Percentiles rank a stretch among this genome's conserved stretches.
phyloP scores from a whole-genome alignment of 768 basidiomycete genomes.

The Mycena galopus region DNA sequence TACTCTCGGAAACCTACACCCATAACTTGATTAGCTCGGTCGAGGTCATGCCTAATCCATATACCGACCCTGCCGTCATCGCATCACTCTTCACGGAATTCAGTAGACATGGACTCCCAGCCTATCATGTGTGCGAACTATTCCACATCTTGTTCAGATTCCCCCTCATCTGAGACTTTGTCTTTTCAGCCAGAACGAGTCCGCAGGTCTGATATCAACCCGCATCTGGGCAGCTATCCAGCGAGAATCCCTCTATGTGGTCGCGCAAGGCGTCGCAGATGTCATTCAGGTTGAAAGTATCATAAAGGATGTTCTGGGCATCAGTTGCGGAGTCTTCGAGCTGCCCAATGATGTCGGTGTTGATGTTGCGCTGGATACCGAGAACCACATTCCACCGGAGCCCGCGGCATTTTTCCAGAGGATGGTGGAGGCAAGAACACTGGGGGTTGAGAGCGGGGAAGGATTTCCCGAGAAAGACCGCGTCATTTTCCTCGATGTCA shows the following conservation, averaged over 20 bases:
- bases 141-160: too few species aligned
- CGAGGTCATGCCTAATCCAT: conserved; percentile 29
- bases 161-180: neutral
- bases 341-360: conserved; percentile 31
- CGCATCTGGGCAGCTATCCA: conserved; percentile 34
- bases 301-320: conserved; percentile 34
- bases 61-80: conserved; percentile 27
- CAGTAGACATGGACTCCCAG: conserved; percentile 22
- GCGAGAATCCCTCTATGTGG: conserved; percentile 28
- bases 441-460: conserved; percentile 28
- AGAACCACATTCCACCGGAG: conserved; percentile 25
- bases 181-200: conserved; percentile 12
- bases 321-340: conserved; percentile 33
- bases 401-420: conserved; percentile 26
- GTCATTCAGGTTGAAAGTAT: conserved; percentile 25
- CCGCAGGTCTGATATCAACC: conserved; percentile 31
- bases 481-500: conserved; percentile 29
- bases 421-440: conserved; percentile 24
- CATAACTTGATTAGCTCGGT: conserved; percentile 1
- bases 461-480: conserved; percentile 33
- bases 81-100: conserved; percentile 12
- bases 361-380: conserved; percentile 33
- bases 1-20: neutral
- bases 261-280: conserved; percentile 28
- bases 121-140: conserved; percentile 27